Base-by-base conservation (phyloP, 2,329 filamentous ascomycete genomes). In the Trichoderma koningiopsis region DNA sequence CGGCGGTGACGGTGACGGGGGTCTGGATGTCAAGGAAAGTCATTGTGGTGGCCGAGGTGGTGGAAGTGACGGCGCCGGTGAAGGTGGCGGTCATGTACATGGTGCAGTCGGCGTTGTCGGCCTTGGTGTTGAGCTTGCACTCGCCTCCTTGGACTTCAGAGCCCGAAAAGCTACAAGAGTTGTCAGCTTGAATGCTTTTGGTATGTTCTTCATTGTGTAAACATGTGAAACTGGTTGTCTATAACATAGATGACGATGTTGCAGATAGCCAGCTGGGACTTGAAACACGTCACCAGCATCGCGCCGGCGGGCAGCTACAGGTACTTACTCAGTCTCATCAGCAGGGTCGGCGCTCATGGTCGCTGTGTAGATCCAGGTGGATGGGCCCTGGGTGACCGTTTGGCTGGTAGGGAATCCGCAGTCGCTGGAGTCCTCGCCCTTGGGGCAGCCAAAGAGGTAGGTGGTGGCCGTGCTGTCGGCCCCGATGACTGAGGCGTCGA, bases 1-100 rank as follows among this genome's bases (percentile, higher is more conserved):
- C 81, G 19, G 78, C 79, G 22, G 81, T 81, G 64, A 83, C 71
- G 40, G 79, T 80, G 29, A 82, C 76, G 68, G 79, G 75, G 14
- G 72, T 37, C 49, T 76, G 71, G 24, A 68, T 10, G 0, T 65
- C 24, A 69, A 79, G 76, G 24, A 70, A 73, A 4, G 72, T 71
- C 7, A 72, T 56, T 14, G 68, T 59, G 35, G 33, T 68, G 13
- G 55, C 27, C 10, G 64, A 70, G 47, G 43, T 67, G 10, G 59
- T 55, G 37, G 53, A 24, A 14, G 22, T 14, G 19, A 55, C 27
- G 22, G 16, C 24, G 22, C 40, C 59, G 35, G 24, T 49, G 2
- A 19, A 37, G 4, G 29, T 33, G 2, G 35, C 27, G 13, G 35
- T 22, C 14, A 27, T n/a, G 19, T 56, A 35, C n/a, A 71, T 43